Conservation (phyloP, 805 yeast species). For the Wickerhamomyces chaumierensis region DNA sequence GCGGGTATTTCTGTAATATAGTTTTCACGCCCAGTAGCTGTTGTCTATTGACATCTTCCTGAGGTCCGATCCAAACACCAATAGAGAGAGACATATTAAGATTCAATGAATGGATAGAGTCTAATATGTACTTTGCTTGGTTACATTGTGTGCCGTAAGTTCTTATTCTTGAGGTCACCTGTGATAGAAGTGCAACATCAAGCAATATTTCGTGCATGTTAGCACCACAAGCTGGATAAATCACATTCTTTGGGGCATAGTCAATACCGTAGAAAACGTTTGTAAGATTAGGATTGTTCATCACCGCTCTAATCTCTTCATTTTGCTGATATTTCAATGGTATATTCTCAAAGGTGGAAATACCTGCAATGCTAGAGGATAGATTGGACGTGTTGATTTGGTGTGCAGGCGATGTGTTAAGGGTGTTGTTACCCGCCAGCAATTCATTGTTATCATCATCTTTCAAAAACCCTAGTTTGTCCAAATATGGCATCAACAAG, state of each 20-base stretch:
- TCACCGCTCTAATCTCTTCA: slow-evolving; percentile 23
- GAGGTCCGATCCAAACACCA: slow-evolving; percentile 51
- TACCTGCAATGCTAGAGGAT: slow-evolving; percentile 11
- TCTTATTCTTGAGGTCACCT: slow-evolving; percentile 44
- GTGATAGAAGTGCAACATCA: slow-evolving; percentile 48
- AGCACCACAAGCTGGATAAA: slow-evolving; percentile 43
- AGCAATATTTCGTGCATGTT: slow-evolving; percentile 35
- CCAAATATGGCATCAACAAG: slow-evolving; percentile 8
- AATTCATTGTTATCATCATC: background rate
- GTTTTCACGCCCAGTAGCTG: slow-evolving; percentile 36
- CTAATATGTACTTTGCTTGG: slow-evolving; percentile 40
- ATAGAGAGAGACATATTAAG: slow-evolving; percentile 45
- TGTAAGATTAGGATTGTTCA: slow-evolving; percentile 22
- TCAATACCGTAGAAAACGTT: slow-evolving; percentile 44
- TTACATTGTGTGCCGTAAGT: slow-evolving; percentile 53
- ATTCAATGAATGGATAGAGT: slow-evolving; percentile 37
- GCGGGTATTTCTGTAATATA: slow-evolving; percentile 32
- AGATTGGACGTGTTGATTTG: slow-evolving; percentile 1
- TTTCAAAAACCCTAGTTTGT: background rate
- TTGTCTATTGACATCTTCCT: slow-evolving; percentile 30
- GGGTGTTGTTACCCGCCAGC: background rate
- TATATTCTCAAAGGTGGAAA: slow-evolving; percentile 21
- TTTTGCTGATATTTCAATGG: slow-evolving; percentile 23
- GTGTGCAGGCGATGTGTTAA: background rate
- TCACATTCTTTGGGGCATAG: slow-evolving; percentile 45